Evolutionary conservation across 2,329 filamentous ascomycete genomes (phyloP).

Genomic region (Zarea fungicola): DNA sequence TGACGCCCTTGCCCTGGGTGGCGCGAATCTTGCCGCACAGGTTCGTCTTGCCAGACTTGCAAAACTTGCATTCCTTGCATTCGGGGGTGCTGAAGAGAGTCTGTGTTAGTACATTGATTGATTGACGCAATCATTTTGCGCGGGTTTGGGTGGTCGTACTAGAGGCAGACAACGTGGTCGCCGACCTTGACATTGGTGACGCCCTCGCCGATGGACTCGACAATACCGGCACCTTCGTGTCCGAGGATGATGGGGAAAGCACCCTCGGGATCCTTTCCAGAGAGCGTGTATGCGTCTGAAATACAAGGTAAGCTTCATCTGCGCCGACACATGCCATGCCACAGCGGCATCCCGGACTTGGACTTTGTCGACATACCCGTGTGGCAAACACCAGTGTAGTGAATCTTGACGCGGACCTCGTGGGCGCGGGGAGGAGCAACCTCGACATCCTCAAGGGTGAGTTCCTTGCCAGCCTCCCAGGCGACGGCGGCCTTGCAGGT

Average conservation of each 20-base stretch:
- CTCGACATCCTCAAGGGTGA: conserved; percentile 87
- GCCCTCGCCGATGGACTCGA: conserved; percentile 90
- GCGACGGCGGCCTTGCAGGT: conserved; percentile 96
- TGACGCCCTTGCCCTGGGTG: conserved; percentile 90
- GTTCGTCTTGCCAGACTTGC: conserved; percentile 98
- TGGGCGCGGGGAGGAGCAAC: conserved; percentile 82
- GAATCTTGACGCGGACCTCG: conserved; percentile 94
- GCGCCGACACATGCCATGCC: neutral
- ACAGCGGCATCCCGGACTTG: no score
- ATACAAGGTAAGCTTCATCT: neutral
- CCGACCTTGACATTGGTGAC: conserved; percentile 92
- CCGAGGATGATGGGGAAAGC: conserved; percentile 85
- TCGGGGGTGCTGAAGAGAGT: conserved; percentile 87
- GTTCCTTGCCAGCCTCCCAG: conserved; percentile 90
- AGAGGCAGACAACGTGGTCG: conserved; percentile 85
- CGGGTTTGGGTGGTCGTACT: no score
- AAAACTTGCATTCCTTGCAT: conserved; percentile 98
- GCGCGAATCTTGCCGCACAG: conserved; percentile 98
- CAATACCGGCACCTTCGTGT: conserved; percentile 86
- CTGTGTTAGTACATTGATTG: no score
- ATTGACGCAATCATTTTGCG: no score
- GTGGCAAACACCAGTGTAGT: conserved; percentile 98
- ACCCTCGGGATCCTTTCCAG: conserved; percentile 94
- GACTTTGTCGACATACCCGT: conserved; percentile 57
- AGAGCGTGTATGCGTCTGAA: conserved; percentile 85